Conservation (phyloP, 2,329 filamentous ascomycete species). For the Leptographium galeiforme region DNA sequence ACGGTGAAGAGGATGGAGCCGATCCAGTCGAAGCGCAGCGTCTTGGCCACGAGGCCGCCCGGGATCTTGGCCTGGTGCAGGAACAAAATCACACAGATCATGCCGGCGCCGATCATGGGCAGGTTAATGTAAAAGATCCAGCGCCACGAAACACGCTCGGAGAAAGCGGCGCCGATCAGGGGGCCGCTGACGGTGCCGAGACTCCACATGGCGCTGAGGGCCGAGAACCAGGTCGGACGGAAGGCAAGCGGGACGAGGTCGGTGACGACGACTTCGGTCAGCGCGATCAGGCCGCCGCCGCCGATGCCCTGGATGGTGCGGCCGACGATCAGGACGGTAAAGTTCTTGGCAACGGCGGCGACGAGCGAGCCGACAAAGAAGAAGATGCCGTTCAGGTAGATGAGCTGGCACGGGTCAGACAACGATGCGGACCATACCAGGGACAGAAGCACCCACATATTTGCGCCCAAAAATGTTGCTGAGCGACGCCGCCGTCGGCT, state of each 20-base stretch:
- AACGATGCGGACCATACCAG: constrained; percentile 17
- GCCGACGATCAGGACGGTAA: constrained; percentile 19
- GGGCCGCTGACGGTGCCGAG: constrained; percentile 14
- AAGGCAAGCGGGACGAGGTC: constrained; percentile 17
- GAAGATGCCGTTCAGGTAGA: constrained; percentile 8
- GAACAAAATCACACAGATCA: constrained; percentile 12
- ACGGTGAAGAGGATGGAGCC: constrained; percentile 29
- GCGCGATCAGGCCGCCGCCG: constrained; percentile 20
- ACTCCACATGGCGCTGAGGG: constrained; percentile 11
- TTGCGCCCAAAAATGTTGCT: constrained; percentile 12
- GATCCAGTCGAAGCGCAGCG: constrained; percentile 26
- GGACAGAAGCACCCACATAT: constrained; percentile 13
- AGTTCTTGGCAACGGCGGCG: constrained; percentile 16
- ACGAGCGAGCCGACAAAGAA: constrained; percentile 17
- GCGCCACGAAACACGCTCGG: constrained; percentile 14
- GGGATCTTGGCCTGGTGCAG: constrained; percentile 23
- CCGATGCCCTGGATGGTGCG: constrained; percentile 23
- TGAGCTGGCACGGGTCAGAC: constrained; percentile 14
- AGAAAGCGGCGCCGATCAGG: constrained; percentile 13
- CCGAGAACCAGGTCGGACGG: constrained; percentile 14
- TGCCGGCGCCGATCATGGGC: constrained; percentile 20
- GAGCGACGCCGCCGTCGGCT: constrained; percentile 28
- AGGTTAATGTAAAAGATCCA: constrained; percentile 31
- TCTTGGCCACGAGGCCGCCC: constrained; percentile 18
- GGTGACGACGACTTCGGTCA: constrained; percentile 21